Conservation (phyloP, 805 yeast species). For the Monosporozyma unispora region DNA sequence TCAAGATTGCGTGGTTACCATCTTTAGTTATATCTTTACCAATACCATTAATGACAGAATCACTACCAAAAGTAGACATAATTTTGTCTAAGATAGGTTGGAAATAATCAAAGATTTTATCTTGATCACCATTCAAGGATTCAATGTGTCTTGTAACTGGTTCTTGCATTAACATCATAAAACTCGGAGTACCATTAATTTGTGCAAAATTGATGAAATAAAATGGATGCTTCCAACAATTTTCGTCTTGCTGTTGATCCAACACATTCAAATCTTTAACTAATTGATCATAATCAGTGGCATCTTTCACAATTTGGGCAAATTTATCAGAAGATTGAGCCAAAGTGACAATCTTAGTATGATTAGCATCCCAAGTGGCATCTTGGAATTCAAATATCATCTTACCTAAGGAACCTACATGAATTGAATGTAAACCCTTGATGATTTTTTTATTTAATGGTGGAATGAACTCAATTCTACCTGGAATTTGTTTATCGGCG, state of each 20-base stretch:
- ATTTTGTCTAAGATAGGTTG: slow-evolving; percentile 37
- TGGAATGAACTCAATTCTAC: slow-evolving; percentile 50
- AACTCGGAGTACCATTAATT: slow-evolving; percentile 40
- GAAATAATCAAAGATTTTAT: slow-evolving; percentile 47
- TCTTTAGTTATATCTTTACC: neutral
- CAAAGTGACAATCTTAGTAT: slow-evolving; percentile 42
- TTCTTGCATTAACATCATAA: slow-evolving; percentile 62
- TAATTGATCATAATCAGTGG: slow-evolving; percentile 7
- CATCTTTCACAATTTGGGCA: slow-evolving; percentile 14
- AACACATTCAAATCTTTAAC: neutral
- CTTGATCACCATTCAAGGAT: slow-evolving; percentile 40
- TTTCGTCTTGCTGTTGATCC: slow-evolving; percentile 2
- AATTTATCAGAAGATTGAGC: slow-evolving; percentile 24
- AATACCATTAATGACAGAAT: slow-evolving; percentile 7
- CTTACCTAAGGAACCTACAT: slow-evolving; percentile 66
- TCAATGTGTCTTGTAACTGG: slow-evolving; percentile 59
- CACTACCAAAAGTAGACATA: slow-evolving; percentile 11
- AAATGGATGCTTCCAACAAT: slow-evolving; percentile 53
- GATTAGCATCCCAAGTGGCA: slow-evolving; percentile 49
- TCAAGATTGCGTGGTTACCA: slow-evolving; percentile 29
- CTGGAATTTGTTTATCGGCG: slow-evolving; percentile 14
- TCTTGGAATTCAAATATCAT: slow-evolving; percentile 57
- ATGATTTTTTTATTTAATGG: slow-evolving; percentile 39
- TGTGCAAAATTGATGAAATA: slow-evolving; percentile 51
- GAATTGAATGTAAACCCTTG: slow-evolving; percentile 39